Evolutionary conservation across 768 basidiomycete species (phyloP).

Genomic region (Xerocomellus intermedius): DNA sequence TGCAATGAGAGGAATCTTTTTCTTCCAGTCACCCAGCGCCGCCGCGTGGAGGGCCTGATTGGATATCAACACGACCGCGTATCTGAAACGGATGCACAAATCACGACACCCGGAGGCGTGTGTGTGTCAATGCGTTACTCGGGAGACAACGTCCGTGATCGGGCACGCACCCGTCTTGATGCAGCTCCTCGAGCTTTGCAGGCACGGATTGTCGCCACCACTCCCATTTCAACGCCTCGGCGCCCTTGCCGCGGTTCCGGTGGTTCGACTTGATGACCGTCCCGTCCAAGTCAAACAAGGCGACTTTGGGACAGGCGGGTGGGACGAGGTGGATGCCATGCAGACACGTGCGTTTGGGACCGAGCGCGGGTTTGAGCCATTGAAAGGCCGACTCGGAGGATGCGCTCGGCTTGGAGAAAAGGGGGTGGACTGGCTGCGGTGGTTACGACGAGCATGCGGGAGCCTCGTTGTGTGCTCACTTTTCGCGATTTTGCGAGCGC

Average conservation of each 20-base stretch:
- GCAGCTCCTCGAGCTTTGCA: conserved; percentile 55
- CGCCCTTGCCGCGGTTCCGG: conserved; percentile 35
- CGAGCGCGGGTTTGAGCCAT: conserved; percentile 36
- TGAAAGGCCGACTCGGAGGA: conserved; percentile 17
- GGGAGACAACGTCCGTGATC: background rate
- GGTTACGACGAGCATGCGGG: background rate
- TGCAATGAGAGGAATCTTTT: conserved; percentile 70
- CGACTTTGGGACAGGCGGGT: conserved; percentile 52
- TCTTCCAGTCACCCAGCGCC: conserved; percentile 64
- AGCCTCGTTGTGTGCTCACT: conserved; percentile 14
- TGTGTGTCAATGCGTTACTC: too few species aligned
- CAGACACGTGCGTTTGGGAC: conserved; percentile 36
- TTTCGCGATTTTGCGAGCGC: conserved; percentile 25
- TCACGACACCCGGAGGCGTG: too few species aligned
- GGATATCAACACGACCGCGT: conserved; percentile 71
- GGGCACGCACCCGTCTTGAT: conserved; percentile 55
- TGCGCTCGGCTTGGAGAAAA: conserved; percentile 35
- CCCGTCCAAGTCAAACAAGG: conserved; percentile 85
- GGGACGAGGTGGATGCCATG: conserved; percentile 34
- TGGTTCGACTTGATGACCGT: conserved; percentile 64
- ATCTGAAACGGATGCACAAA: conserved; percentile 39
- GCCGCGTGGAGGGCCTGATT: conserved; percentile 66
- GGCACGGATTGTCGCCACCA: conserved; percentile 76
- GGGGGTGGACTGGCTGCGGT: conserved; percentile 38
- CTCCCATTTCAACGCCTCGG: conserved; percentile 38